Evolutionary conservation across 2,329 filamentous ascomycete genomes (phyloP), one percentile per base, ranked within the genome.

Genomic region (Ceratocystis variospora): DNA sequence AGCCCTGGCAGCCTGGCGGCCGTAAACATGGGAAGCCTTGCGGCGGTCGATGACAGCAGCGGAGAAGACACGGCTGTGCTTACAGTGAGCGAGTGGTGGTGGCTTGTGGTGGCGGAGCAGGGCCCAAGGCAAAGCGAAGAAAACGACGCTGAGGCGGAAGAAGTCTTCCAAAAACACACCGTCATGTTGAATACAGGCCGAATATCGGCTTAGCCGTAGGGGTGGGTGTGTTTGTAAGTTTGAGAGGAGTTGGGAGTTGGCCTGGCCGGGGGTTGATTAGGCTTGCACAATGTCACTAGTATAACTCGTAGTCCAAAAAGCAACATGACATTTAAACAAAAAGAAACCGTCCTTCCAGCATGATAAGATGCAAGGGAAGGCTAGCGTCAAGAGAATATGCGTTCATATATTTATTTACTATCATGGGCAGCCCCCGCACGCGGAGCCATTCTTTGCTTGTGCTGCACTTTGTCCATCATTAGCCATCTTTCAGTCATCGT

Each of bases 1-100:
- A 19, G n/a, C 19, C 63, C 63, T 12, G 19, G 25, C n/a, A 74
- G 75, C 66, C 73, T 75, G 8, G 10, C 25, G 2, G 17, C 25
- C 8, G 44, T 63, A 10, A 48, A 63, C 41, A 17, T 4, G 12
- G 44, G 31, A 2, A 41, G 19, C 6, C 8, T 50, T 12, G 61
- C 17, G 17, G 53, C 17, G 53, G 12, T 25, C 5, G 25, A 57
- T 1, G 5, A 22, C 15, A 8, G 12, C 6, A 2, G 6, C 17
- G 61, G 15, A 46, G 22, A 31, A 15, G 44, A 50, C 28, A 46
- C 25, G 25, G 15, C 19, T 3, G n/a, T 45, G 0, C 79, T 77
- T 63, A 78, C 74, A 5, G 79, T 82, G 2, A 77, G 76, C 28
- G 84, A 87, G 72, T 87, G 84, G 85, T 89, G 86, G 86, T 88